Conservation (phyloP, 768 basidiomycete species). For the Mycena galopus region DNA sequence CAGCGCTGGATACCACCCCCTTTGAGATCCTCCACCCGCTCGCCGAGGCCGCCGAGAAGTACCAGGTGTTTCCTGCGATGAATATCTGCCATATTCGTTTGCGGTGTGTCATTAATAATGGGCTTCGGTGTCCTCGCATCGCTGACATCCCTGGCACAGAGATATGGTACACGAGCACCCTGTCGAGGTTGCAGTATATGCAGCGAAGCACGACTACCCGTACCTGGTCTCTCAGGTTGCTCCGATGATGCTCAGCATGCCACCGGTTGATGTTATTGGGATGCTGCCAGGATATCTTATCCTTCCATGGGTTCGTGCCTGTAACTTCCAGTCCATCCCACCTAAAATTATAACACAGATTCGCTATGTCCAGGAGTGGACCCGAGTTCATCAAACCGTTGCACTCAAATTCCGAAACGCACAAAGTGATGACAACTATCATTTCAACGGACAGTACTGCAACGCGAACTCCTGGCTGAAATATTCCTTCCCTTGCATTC, state of each 20-base stretch:
- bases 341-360: too few relatives aligned
- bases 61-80: too few relatives aligned
- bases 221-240: conserved; percentile 17
- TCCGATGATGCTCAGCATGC: conserved; percentile 23
- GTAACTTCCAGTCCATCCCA: too few relatives aligned
- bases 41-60: too few relatives aligned
- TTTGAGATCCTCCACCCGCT: too few relatives aligned
- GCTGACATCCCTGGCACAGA: not conserved
- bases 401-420: too few relatives aligned
- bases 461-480: not conserved
- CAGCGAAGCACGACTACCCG: conserved; percentile 24
- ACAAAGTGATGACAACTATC: too few relatives aligned
- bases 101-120: not conserved
- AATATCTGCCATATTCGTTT: conserved; percentile 4
- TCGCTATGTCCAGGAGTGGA: too few relatives aligned
- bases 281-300: not conserved
- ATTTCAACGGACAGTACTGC: not conserved
- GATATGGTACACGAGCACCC: conserved; percentile 23
- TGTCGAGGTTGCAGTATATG: conserved; percentile 7
- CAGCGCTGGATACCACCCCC: conserved; percentile 12
- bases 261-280: not conserved
- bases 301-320: not conserved
- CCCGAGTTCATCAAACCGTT: too few relatives aligned
- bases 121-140: too few relatives aligned
- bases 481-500: not conserved